Conservation (phyloP, 495 filamentous ascomycete species). For the Gamarada debralockiae region DNA sequence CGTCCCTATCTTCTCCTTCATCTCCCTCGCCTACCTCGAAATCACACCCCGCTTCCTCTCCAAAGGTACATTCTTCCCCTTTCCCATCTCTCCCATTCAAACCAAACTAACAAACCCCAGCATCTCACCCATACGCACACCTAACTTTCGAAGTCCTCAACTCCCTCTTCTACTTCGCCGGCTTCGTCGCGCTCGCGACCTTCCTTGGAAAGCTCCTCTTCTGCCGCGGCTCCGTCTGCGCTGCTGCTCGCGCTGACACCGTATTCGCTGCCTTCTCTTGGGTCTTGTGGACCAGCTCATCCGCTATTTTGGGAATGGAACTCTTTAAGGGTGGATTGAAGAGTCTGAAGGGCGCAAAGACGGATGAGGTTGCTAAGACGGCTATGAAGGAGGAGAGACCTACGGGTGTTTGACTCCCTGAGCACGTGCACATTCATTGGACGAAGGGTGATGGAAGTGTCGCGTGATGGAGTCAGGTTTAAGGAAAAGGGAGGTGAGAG, state of each 20-base stretch:
- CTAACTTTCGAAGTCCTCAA: conserved; percentile 61
- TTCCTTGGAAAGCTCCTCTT: conserved; percentile 54
- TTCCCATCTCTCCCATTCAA: background rate
- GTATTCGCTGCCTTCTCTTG: conserved; percentile 42
- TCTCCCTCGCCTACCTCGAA: conserved; percentile 65
- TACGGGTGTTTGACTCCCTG: too few relatives aligned
- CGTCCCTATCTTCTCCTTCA: conserved; percentile 56
- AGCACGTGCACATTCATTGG: too few relatives aligned
- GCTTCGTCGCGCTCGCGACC: conserved; percentile 67
- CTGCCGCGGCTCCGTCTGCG: conserved; percentile 48
- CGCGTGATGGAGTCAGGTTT: too few relatives aligned
- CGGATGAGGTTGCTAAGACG: too few relatives aligned
- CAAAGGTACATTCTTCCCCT: conserved; percentile 27
- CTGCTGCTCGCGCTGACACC: conserved; percentile 40
- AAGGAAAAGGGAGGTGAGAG: too few relatives aligned
- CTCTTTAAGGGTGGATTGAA: background rate
- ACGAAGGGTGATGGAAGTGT: too few relatives aligned
- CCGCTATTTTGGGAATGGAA: conserved; percentile 24
- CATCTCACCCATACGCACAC: conserved; percentile 53
- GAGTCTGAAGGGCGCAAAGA: too few relatives aligned
- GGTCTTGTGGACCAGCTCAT: conserved; percentile 38
- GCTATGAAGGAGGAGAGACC: too few relatives aligned
- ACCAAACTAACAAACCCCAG: conserved; percentile 21
- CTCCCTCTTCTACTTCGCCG: conserved; percentile 77
- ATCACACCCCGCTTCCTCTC: conserved; percentile 52